Evolutionary conservation across 805 yeast genomes (phyloP).

Genomic region (Monosporozyma solicola): DNA sequence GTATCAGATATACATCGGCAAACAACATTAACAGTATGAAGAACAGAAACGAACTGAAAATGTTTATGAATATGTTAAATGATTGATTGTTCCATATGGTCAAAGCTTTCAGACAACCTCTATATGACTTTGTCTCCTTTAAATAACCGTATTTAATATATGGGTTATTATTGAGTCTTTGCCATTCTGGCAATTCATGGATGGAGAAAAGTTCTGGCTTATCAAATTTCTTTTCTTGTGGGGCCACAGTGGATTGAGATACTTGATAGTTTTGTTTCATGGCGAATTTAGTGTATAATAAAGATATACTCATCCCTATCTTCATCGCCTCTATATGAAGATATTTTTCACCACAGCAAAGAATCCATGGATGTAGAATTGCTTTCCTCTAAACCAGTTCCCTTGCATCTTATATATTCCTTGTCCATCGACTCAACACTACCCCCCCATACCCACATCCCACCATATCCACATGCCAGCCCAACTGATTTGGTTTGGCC

Average conservation of each 20-base stretch:
- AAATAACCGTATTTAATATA: slow-evolving; percentile 2
- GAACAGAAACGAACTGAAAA: slow-evolving; percentile 1
- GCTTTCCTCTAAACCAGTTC: too few species aligned
- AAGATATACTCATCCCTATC: neutral
- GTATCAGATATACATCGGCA: slow-evolving; percentile 19
- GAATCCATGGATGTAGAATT: too few species aligned
- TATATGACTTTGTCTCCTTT: slow-evolving; percentile 5
- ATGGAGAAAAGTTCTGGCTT: neutral
- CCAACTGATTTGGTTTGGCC: too few species aligned
- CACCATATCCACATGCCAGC: too few species aligned
- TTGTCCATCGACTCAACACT: too few species aligned
- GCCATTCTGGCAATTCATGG: slow-evolving; percentile 8
- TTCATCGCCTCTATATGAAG: too few species aligned
- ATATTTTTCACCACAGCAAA: too few species aligned
- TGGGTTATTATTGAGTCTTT: slow-evolving; percentile 1
- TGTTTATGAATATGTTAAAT: slow-evolving; percentile 4
- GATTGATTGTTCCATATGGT: slow-evolving; percentile 4
- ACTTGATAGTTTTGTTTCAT: neutral
- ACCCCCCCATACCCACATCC: too few species aligned
- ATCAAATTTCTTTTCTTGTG: neutral
- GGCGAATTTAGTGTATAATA: neutral
- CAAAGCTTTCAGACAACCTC: neutral
- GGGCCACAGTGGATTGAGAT: neutral
- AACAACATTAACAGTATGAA: slow-evolving; percentile 14
- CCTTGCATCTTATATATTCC: too few species aligned